Base-by-base conservation (phyloP, 2,329 filamentous ascomycete species). In the Claviceps sp. region DNA sequence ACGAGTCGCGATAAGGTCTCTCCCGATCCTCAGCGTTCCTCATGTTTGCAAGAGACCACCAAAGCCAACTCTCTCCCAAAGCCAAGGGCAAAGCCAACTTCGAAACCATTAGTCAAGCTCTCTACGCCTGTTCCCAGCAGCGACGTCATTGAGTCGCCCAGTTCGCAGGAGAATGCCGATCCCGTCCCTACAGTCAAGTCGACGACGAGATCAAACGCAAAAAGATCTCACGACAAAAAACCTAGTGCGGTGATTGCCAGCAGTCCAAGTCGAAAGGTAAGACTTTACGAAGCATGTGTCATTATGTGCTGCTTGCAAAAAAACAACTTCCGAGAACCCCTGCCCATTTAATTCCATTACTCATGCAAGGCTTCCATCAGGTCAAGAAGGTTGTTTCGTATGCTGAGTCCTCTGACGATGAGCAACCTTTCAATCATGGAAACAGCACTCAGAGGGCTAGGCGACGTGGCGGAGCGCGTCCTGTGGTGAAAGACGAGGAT, bases 241-340 rank as follows among this genome's bases (percentile, higher is more conserved):
- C 44, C 52, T 38, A 51, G 54, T 37, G 47, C 67, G 50, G 66
- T 58, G 37, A 62, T 72, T 47, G 73, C 71, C 3, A 85, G 82
- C 63, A 95, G 89, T 62, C 89, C 90, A 1, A 83, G 84, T 16
- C 81, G 89, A 62, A 89, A 89, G 77, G 88, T 88, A 73, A 56
- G 59, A 24, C 34, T n/a, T 11, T 11, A 34, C 30, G 9, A 34
- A 34, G 9, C 30, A 34, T 34, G 30, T 11, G 30, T 34, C 30
- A 34, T 11, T 34, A 30, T 24, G 20, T 9, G 16, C 18, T n/a
- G 22, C 7, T 7, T 14, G 22, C 6, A 20, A 30, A 9, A 9
- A 5, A 26, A 14, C n/a, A n/a, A 4, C 11, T 26, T n/a, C 22
- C 8, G 5, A 34, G 9, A 34, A 34, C 30, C 9, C 9, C 30